A percentile compares a stretch with the other conserved stretches of the same genome.
phyloP scores from a whole-genome alignment of 768 basidiomycete genomes.

The Tulasnella sp. region DNA sequence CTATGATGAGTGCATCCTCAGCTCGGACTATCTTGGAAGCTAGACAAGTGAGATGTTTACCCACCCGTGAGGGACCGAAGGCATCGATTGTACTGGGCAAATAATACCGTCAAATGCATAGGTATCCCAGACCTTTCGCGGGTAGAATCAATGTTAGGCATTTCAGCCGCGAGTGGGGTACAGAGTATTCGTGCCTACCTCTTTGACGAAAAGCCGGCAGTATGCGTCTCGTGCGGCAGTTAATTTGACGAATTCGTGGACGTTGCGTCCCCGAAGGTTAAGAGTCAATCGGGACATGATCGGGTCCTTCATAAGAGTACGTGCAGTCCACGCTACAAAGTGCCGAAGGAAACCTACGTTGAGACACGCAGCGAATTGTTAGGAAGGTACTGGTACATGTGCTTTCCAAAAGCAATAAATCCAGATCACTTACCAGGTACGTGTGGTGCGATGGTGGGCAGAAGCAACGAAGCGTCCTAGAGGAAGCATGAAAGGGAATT shows the following conservation, averaged over 20 bases:
- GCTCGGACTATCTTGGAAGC: too few species aligned
- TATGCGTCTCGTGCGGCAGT: constrained; percentile 16
- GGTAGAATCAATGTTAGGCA: background rate
- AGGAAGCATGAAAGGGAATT: background rate
- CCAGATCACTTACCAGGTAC: constrained; percentile 19
- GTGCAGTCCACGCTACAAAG: background rate
- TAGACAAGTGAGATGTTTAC: too few species aligned
- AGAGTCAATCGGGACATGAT: constrained; percentile 22
- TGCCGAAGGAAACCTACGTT: too few species aligned
- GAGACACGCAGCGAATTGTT: too few species aligned
- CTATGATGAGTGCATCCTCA: background rate
- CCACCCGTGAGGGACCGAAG: constrained; percentile 60
- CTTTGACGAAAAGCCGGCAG: constrained; percentile 16
- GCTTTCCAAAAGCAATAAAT: too few species aligned
- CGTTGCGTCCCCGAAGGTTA: constrained; percentile 16
- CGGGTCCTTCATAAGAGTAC: constrained; percentile 22
- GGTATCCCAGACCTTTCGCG: constrained; percentile 54
- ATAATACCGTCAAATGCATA: constrained; percentile 61
- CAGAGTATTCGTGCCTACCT: constrained; percentile 6
- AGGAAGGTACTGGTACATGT: too few species aligned
- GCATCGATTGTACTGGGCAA: constrained; percentile 61
- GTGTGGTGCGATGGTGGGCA: constrained; percentile 26
- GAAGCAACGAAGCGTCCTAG: constrained; percentile 26
- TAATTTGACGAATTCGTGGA: constrained; percentile 19
- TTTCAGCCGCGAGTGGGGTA: background rate